These are phyloP conservation scores for Exserohilum turcica DNA, from an alignment of 2,329 filamentous ascomycete genomes.

Conservation along the genomic window DNA sequence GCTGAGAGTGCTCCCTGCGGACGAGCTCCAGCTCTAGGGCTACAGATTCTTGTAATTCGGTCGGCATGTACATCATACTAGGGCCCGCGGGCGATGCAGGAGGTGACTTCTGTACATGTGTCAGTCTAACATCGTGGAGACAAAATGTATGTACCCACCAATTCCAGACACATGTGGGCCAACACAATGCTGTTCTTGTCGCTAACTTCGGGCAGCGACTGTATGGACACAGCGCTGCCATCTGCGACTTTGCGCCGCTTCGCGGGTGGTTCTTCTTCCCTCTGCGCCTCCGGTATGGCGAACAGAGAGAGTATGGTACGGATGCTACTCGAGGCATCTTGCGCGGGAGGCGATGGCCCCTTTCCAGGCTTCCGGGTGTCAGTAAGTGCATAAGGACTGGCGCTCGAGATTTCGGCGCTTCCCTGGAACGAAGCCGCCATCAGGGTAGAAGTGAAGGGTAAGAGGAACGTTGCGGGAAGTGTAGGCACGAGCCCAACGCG, in stretches of 20 bases:
- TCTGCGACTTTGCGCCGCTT: conserved; percentile 39
- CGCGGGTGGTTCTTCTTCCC: conserved; percentile 21
- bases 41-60: conserved; percentile 9
- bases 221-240: conserved; percentile 1
- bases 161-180: conserved; percentile 29
- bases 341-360: conserved; percentile 6
- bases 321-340: conserved; percentile 18
- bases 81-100: background rate
- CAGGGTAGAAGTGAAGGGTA: background rate
- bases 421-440: conserved; percentile 31
- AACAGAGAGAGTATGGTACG: conserved; percentile 24
- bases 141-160: conserved; percentile 26
- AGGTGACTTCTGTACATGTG: conserved; percentile 9
- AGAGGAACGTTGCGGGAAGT: background rate
- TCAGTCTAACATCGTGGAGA: conserved; percentile 6
- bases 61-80: background rate
- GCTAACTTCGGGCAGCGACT: conserved; percentile 12
- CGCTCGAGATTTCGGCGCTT: conserved; percentile 21
- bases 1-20: conserved; percentile 6
- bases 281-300: conserved; percentile 8
- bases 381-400: background rate
- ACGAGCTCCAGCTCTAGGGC: conserved; percentile 33
- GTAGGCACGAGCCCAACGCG: conserved; percentile 12
- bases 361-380: background rate
- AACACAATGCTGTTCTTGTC: conserved; percentile 35